Base-by-base conservation (phyloP, 169 alveolate genomes). In the Eimeria zaria region DNA sequence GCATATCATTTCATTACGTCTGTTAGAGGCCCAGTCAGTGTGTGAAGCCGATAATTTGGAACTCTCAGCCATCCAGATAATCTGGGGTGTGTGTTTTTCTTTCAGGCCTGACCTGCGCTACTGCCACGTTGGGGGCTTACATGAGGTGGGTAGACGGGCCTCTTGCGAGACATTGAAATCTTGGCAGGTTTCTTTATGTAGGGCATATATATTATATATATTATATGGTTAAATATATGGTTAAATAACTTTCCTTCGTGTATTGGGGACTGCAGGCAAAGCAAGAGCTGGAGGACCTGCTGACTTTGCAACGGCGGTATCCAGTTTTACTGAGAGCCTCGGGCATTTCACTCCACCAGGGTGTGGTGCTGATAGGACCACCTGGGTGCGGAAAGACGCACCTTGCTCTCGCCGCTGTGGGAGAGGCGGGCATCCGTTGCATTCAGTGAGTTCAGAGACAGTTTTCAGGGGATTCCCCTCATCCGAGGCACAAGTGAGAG, bases 331-430 rank as follows among this genome's bases (percentile, higher is more conserved):
- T 95, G 83, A 67, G 81, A 48, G 88, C 74, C 18, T 48, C 95
- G 16, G 95, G 95, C 51, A 71, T 88, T 22, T 58, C 97, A 14
- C 64, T 93, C 48, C 89, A 91, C 44, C 95, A 84, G 30, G 97
- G 97, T 8, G 74, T 91, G 67, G 64, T 96, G 27, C 96, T 96
- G 24, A 55, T 96, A 18, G 97, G 97, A 33, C 97, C 97, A 24
- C 96, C 97, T 24, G 99, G 99, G 12, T 99, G 99, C 97, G 99
- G 99, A 8, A 99, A 99, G 96, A 98, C 99, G 0, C 98, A 98
- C 62, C 92, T 99, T 53, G 99, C 99, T 46, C 95, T 98, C 71
- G 99, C 99, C 14, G 98, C 98, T 14, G 99, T 99, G 36, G 98
- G 99, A 73, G 99, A 99, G 95, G 98, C 98, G 33, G 96, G 93